Percentiles rank a stretch among this genome's conserved stretches.
Conservation (phyloP, 176 grass and related monocot species). For the Bonia amplexicaulis region DNA sequence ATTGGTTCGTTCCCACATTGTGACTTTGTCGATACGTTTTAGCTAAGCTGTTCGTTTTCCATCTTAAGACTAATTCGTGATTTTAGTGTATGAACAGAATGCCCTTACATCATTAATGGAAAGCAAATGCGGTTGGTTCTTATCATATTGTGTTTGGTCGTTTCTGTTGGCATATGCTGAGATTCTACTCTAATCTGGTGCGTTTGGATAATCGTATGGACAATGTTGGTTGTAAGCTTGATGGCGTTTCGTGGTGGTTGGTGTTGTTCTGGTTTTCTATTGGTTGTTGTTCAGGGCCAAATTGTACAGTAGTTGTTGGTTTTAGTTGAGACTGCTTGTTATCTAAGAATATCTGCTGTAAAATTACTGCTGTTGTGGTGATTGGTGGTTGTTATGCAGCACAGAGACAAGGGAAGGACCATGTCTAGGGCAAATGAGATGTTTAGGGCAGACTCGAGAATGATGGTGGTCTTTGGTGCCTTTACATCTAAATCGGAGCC, state of each 20-base stretch:
- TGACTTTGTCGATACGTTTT: not conserved
- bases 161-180: conserved; percentile 18
- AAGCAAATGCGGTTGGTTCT: conserved; percentile 13
- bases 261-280: not conserved
- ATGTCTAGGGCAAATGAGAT: conserved; percentile 48
- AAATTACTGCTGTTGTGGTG: not conserved
- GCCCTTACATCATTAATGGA: not conserved
- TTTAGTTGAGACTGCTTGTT: conserved; percentile 22
- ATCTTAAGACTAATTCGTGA: not conserved
- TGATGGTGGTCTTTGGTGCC: conserved; percentile 51
- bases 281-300: not conserved
- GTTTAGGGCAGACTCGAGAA: conserved; percentile 27
- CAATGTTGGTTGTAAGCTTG: not conserved
- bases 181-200: conserved; percentile 18
- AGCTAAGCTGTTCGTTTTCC: not conserved
- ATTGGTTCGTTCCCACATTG: conserved; percentile 1
- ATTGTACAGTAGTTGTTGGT: not conserved
- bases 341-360: not conserved
- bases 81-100: not conserved
- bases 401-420: not conserved
- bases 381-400: not conserved
- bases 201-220: not conserved
- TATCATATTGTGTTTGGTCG: conserved; percentile 24
- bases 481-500: conserved; percentile 41
- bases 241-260: not conserved